These are phyloP conservation scores for Nigrospora osmanthi DNA, from an alignment of 2,329 filamentous ascomycete genomes.

Conservation along the genomic window DNA sequence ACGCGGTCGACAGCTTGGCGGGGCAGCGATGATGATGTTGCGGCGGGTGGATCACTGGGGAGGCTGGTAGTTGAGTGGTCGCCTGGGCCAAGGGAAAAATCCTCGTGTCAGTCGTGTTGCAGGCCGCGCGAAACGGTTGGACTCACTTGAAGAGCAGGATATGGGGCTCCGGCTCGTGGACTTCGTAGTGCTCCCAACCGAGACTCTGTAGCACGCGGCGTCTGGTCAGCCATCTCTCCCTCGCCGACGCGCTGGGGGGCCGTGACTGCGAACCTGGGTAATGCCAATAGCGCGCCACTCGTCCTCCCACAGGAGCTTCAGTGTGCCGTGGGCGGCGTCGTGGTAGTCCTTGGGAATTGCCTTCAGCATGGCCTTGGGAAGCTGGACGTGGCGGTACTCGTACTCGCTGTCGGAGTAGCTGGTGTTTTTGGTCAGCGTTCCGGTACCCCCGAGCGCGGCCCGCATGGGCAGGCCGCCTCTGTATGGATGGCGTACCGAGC, in stretches of 20 bases:
- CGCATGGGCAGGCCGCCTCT: not conserved
- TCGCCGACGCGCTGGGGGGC: too few species aligned
- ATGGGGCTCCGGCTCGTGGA: slow-evolving; percentile 96
- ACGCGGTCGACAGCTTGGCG: not conserved
- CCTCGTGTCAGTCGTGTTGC: not conserved
- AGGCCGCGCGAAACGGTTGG: not conserved
- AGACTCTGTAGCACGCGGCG: slow-evolving; percentile 61
- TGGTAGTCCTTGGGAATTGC: slow-evolving; percentile 93
- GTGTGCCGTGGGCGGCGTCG: slow-evolving; percentile 77
- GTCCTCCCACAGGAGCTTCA: slow-evolving; percentile 96
- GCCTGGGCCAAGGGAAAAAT: slow-evolving; percentile 36
- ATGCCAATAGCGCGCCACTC: slow-evolving; percentile 97
- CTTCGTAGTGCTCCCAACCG: slow-evolving; percentile 98
- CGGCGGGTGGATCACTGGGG: slow-evolving; percentile 38
- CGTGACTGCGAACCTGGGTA: slow-evolving; percentile 65
- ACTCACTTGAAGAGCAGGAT: slow-evolving; percentile 97
- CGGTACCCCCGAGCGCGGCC: too few species aligned
- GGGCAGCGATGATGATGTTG: not conserved
- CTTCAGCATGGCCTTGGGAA: slow-evolving; percentile 98
- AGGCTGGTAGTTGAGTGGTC: slow-evolving; percentile 77
- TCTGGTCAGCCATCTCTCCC: not conserved
- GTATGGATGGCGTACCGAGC: slow-evolving; percentile 53
- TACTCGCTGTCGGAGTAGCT: slow-evolving; percentile 91
- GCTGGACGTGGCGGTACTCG: slow-evolving; percentile 95
- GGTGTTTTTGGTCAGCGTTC: slow-evolving; percentile 6